A percentile compares a stretch with the other conserved stretches of the same genome.
phyloP scores from a whole-genome alignment of 441 rosid species.

The Brassica hybrid region DNA sequence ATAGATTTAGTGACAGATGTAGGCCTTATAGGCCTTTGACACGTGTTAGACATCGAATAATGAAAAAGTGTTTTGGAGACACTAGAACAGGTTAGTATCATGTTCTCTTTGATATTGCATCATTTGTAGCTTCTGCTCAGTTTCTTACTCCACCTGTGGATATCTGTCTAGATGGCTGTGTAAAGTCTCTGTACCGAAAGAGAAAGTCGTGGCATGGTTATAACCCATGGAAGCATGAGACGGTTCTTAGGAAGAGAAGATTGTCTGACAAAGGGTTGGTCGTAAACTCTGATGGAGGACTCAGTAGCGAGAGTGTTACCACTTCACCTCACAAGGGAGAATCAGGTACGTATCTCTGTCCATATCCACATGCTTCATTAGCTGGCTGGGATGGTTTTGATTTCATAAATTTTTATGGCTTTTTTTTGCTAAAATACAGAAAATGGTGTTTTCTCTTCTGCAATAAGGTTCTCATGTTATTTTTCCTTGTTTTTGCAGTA shows the following conservation, averaged over 20 bases:
- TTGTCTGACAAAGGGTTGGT: constrained; percentile 44
- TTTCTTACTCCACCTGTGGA: background rate
- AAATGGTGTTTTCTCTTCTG: constrained; percentile 43
- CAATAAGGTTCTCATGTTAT: constrained; percentile 31
- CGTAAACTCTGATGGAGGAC: constrained; percentile 54
- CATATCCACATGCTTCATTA: constrained; percentile 43
- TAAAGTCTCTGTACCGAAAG: constrained; percentile 46
- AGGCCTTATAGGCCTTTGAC: constrained; percentile 51
- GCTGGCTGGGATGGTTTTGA: constrained; percentile 22
- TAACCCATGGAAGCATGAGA: constrained; percentile 42
- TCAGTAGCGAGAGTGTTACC: constrained; percentile 68
- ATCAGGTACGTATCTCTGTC: constrained; percentile 17
- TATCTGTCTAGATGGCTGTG: constrained; percentile 6
- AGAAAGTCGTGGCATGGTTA: constrained; percentile 48
- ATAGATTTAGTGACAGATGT: constrained; percentile 50
- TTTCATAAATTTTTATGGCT: constrained; percentile 11
- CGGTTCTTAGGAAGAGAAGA: constrained; percentile 53
- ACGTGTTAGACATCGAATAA: constrained; percentile 47
- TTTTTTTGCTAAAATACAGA: constrained; percentile 37
- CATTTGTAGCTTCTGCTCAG: constrained; percentile 5
- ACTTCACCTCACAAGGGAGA: constrained; percentile 51
- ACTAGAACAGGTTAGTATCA: constrained; percentile 52
- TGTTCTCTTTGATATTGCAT: background rate
- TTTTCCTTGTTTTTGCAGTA: constrained; percentile 46
- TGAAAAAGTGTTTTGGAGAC: constrained; percentile 46